phyloP scores from a whole-genome alignment of 148 eudicot genomes.

The Nepenthes mirabilis region DNA sequence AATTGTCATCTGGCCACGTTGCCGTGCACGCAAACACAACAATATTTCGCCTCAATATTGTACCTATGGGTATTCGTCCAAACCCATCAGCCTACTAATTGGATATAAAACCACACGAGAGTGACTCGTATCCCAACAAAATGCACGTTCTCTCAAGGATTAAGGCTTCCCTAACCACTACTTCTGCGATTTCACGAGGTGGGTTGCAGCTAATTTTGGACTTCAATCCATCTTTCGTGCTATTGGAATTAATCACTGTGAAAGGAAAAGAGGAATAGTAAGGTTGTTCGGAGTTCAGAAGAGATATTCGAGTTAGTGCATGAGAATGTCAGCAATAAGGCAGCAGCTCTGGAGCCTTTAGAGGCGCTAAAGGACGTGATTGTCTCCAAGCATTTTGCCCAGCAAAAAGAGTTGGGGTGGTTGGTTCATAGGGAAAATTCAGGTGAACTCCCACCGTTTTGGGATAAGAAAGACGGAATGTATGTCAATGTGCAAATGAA shows the following conservation, averaged over 20 bases:
- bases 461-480: slow-evolving; percentile 51
- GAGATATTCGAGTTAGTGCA: slow-evolving; percentile 65
- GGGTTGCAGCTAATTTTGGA: slow-evolving; percentile 49
- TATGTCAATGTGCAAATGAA: slow-evolving; percentile 69
- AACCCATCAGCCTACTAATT: too few relatives aligned
- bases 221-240: slow-evolving; percentile 28
- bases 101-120: too few relatives aligned
- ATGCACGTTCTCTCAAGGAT: slow-evolving; percentile 49
- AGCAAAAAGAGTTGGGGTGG: slow-evolving; percentile 89
- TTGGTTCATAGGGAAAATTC: slow-evolving; percentile 64
- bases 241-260: slow-evolving; percentile 54
- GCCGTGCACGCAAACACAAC: too few relatives aligned
- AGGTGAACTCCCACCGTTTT: slow-evolving; percentile 70
- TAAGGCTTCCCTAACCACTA: slow-evolving; percentile 25
- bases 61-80: too few relatives aligned
- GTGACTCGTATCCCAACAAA: background rate
- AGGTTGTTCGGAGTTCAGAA: slow-evolving; percentile 46
- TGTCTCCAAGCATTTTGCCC: slow-evolving; percentile 42
- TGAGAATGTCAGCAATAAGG: slow-evolving; percentile 32
- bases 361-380: slow-evolving; percentile 58
- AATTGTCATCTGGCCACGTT: too few relatives aligned
- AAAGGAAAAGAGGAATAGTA: slow-evolving; percentile 32
- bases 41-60: too few relatives aligned
- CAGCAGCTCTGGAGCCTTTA: slow-evolving; percentile 19
- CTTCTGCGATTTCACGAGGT: slow-evolving; percentile 22